Evolutionary conservation across 192 early-diverging fungal species (phyloP).

Genomic region (Fimicolochytrium jonesii): DNA sequence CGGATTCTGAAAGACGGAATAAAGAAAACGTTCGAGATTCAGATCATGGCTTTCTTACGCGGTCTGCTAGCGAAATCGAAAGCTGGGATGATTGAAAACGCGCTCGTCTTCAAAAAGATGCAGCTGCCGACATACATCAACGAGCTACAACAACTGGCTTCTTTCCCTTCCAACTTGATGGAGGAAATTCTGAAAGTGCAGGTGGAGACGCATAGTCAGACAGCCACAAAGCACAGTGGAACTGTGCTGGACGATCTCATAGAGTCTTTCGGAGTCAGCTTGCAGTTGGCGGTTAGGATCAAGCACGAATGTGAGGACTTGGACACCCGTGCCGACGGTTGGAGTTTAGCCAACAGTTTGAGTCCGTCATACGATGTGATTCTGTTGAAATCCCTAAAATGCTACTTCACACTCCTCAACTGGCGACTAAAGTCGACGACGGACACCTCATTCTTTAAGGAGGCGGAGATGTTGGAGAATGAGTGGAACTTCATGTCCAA

Average conservation of each 20-base stretch:
- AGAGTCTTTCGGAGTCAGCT: conserved; percentile 70
- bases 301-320: conserved; percentile 67
- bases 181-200: conserved; percentile 72
- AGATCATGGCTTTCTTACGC: conserved; percentile 55
- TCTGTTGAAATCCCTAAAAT: conserved; percentile 66
- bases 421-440: conserved; percentile 58
- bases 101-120: conserved; percentile 60
- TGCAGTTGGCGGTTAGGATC: conserved; percentile 67
- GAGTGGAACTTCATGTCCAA: conserved; percentile 78
- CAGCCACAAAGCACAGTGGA: conserved; percentile 50
- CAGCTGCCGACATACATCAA: conserved; percentile 65
- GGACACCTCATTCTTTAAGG: conserved; percentile 49
- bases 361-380: conserved; percentile 66
- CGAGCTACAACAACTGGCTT: conserved; percentile 64
- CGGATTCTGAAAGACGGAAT: conserved; percentile 79
- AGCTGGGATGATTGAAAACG: conserved; percentile 64
- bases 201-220: conserved; percentile 59
- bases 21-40: conserved; percentile 62
- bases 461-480: conserved; percentile 74
- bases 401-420: conserved; percentile 73
- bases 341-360: conserved; percentile 56
- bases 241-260: conserved; percentile 72
- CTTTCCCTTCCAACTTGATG: conserved; percentile 76
- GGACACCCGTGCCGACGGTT: conserved; percentile 54
- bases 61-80: conserved; percentile 60